Conservation (phyloP, 2,329 filamentous ascomycete genomes). For the Hawksworthiomyces lignivorus region DNA sequence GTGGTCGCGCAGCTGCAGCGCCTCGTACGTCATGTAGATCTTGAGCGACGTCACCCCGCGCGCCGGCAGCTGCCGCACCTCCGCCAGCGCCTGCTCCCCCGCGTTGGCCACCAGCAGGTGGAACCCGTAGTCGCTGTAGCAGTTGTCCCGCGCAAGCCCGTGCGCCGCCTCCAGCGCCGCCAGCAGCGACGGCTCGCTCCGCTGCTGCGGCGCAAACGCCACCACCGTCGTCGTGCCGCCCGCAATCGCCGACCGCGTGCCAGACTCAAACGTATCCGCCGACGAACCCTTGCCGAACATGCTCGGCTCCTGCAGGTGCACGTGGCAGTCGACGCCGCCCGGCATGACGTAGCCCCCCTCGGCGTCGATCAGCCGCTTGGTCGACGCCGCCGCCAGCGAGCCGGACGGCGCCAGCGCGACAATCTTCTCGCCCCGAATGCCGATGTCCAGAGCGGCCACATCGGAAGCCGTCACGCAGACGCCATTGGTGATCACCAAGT, state of each 20-base stretch:
- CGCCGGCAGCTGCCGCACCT: constrained; percentile 31
- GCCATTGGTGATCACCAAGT: constrained; percentile 35
- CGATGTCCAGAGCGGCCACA: constrained; percentile 32
- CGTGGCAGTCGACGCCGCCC: constrained; percentile 33
- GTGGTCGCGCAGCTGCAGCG: constrained; percentile 39
- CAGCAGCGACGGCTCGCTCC: constrained; percentile 35
- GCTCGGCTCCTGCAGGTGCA: constrained; percentile 31
- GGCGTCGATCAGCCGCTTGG: constrained; percentile 30
- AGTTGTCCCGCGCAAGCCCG: constrained; percentile 32
- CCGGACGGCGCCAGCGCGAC: constrained; percentile 30
- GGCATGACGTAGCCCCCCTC: constrained; percentile 36
- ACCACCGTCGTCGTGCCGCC: constrained; percentile 53
- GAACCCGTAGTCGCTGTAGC: constrained; percentile 50
- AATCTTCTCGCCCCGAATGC: constrained; percentile 35
- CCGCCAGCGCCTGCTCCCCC: constrained; percentile 29
- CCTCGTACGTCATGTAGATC: constrained; percentile 46
- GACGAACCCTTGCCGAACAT: constrained; percentile 26
- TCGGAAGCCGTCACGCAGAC: constrained; percentile 35
- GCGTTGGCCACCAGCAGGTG: constrained; percentile 44
- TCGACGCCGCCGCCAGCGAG: constrained; percentile 20
- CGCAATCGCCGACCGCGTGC: constrained; percentile 46
- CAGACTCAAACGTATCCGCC: constrained; percentile 28
- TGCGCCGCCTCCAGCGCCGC: constrained; percentile 41
- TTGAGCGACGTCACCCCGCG: constrained; percentile 41
- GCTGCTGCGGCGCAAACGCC: constrained; percentile 47